These are phyloP conservation scores for Polytrichum formosum DNA, from an alignment of 225 moss, liverwort and hornwort genomes.

Conservation along the genomic window DNA sequence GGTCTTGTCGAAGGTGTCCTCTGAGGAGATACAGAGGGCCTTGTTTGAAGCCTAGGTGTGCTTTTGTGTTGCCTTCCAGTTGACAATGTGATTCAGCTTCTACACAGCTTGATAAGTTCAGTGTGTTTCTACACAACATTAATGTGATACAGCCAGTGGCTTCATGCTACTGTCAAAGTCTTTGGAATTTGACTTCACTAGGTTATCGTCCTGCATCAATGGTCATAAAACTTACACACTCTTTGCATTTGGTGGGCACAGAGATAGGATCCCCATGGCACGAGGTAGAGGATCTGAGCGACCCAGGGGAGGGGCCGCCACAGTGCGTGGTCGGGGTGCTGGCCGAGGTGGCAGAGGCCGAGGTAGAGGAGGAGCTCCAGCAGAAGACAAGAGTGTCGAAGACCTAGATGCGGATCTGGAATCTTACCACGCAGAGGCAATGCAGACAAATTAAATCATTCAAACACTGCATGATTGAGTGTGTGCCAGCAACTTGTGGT, in stretches of 20 bases:
- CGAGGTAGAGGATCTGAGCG: constrained; percentile 52
- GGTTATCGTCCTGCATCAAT: too few species aligned
- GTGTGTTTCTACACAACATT: too few species aligned
- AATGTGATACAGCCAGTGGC: too few species aligned
- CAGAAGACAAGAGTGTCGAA: constrained; percentile 52
- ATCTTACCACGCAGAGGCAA: constrained; percentile 56
- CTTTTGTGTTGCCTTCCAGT: too few species aligned
- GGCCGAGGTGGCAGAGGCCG: constrained; percentile 27
- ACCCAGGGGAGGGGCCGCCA: constrained; percentile 38
- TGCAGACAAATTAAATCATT: constrained; percentile 49
- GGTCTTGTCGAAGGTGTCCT: too few species aligned
- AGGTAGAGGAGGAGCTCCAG: constrained; percentile 24
- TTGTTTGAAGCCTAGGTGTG: too few species aligned
- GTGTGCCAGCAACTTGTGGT: not conserved
- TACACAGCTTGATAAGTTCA: too few species aligned
- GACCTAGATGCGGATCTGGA: constrained; percentile 62
- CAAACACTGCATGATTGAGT: not conserved
- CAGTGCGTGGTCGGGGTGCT: constrained; percentile 26
- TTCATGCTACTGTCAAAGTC: too few species aligned
- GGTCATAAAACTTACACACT: too few species aligned
- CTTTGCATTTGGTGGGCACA: not conserved
- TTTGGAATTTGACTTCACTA: too few species aligned
- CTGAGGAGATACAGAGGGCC: too few species aligned
- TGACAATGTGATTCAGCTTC: too few species aligned
- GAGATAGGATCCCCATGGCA: constrained; percentile 20